phyloP scores from a whole-genome alignment of 2,329 filamentous ascomycete genomes.

The Colletotrichum tropicicola region DNA sequence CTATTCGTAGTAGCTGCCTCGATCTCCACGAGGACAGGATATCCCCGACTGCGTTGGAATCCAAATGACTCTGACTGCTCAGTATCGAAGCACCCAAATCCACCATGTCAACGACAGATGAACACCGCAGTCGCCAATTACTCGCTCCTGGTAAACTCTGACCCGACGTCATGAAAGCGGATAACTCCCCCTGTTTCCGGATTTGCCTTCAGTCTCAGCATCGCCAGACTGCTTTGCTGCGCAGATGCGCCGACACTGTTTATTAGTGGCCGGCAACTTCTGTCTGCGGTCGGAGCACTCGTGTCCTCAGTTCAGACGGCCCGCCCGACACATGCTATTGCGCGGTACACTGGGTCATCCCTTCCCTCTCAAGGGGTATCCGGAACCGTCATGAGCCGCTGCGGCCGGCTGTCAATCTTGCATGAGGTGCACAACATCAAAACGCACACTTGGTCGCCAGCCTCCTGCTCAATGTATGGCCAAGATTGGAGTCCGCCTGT shows the following conservation, averaged over 20 bases:
- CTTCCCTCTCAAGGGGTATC: background rate
- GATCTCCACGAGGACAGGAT: conserved; percentile 3
- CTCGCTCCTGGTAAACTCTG: background rate
- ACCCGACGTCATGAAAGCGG: background rate
- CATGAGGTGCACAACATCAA: conserved; percentile 8
- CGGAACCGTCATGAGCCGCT: conserved; percentile 16
- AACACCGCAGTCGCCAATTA: background rate
- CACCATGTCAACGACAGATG: conserved; percentile 1
- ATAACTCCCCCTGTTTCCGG: background rate
- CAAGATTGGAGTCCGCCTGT: background rate
- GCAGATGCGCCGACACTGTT: background rate
- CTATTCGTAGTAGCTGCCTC: background rate
- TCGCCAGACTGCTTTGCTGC: background rate
- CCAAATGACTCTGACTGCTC: background rate
- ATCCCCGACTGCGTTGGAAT: background rate
- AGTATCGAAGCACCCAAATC: background rate
- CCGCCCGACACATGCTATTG: conserved; percentile 1
- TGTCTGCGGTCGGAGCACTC: background rate
- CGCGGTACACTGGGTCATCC: conserved; percentile 19
- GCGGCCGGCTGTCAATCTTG: conserved; percentile 21
- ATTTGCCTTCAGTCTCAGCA: background rate
- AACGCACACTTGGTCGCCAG: background rate
- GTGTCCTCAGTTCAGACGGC: background rate
- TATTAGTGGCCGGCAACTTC: background rate
- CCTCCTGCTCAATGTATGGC: background rate